These are phyloP conservation scores for Actinomortierella ambigua DNA, from an alignment of 371 early-diverging fungal genomes.

Conservation along the genomic window DNA sequence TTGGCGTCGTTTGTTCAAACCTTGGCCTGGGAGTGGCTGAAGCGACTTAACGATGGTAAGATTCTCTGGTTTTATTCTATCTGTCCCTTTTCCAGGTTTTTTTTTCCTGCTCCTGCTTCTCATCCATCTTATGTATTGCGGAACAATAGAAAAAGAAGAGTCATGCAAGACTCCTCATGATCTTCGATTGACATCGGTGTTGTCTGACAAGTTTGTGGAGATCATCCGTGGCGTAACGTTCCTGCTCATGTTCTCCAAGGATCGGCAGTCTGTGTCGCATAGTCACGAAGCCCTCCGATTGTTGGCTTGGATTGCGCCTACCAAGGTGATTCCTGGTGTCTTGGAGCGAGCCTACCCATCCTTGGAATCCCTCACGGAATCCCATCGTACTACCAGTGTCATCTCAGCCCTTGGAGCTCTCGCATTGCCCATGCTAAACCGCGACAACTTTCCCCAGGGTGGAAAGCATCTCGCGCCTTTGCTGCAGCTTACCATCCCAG, in stretches of 20 bases:
- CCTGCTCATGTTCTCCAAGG: slow-evolving; percentile 85
- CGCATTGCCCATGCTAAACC: slow-evolving; percentile 71
- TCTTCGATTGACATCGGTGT: slow-evolving; percentile 60
- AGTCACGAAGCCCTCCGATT: slow-evolving; percentile 75
- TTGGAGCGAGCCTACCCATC: slow-evolving; percentile 86
- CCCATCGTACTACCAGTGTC: slow-evolving; percentile 86
- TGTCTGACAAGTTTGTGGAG: slow-evolving; percentile 64
- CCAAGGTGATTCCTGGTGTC: slow-evolving; percentile 78
- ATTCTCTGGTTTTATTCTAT: neutral
- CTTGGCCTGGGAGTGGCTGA: slow-evolving; percentile 67
- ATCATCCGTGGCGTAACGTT: slow-evolving; percentile 59
- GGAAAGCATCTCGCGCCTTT: slow-evolving; percentile 80
- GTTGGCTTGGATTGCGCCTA: slow-evolving; percentile 80
- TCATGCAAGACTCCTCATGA: slow-evolving; percentile 64
- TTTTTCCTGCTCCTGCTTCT: neutral
- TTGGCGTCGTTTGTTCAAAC: slow-evolving; percentile 69
- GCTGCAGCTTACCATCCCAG: slow-evolving; percentile 79
- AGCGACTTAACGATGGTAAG: slow-evolving; percentile 62
- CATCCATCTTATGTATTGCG: too few species aligned
- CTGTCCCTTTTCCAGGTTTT: neutral
- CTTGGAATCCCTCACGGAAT: slow-evolving; percentile 86
- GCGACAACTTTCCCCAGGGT: slow-evolving; percentile 82
- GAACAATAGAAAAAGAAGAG: slow-evolving; percentile 50
- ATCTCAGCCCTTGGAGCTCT: slow-evolving; percentile 72
- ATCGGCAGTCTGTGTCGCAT: slow-evolving; percentile 65